Conservation (phyloP, 1,284 basidiomycete genomes). For the Tilletia walkeri region DNA sequence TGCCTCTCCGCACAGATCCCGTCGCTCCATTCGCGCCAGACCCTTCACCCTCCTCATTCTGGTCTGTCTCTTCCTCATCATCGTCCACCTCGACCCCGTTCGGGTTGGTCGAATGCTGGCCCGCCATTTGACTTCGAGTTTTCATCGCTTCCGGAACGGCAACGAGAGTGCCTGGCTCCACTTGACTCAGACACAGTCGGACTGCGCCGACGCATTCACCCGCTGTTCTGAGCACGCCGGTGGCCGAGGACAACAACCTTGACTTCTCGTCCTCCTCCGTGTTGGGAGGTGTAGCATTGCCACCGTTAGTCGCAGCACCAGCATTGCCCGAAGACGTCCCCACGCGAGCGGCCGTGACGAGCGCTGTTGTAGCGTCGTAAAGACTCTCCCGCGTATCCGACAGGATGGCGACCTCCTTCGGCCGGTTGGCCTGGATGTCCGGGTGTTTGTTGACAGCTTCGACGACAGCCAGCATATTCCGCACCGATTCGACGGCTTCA, state of each 20-base stretch:
- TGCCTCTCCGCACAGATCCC: conserved; percentile 34
- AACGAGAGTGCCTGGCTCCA: conserved; percentile 30
- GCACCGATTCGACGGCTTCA: conserved; percentile 88
- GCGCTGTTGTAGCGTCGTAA: conserved; percentile 77
- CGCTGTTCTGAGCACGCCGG: conserved; percentile 69
- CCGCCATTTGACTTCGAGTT: conserved; percentile 23
- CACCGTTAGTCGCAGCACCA: conserved; percentile 26
- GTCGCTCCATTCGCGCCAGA: no score
- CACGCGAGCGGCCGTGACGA: conserved; percentile 77
- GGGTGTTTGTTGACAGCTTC: conserved; percentile 63
- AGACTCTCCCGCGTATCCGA: conserved; percentile 72
- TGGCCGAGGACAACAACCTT: conserved; percentile 74
- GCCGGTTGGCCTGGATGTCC: conserved; percentile 31
- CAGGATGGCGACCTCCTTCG: conserved; percentile 40
- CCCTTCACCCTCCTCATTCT: conserved; percentile 18
- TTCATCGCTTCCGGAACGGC: conserved; percentile 27
- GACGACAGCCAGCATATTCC: conserved; percentile 84
- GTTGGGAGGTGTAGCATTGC: conserved; percentile 58
- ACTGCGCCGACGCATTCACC: conserved; percentile 48
- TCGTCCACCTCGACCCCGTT: conserved; percentile 19
- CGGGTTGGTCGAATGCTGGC: conserved; percentile 17
- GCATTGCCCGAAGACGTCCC: conserved; percentile 58
- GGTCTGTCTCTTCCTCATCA: conserved; percentile 16
- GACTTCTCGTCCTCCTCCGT: conserved; percentile 74
- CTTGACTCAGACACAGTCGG: conserved; percentile 40